Conservation (phyloP, 345 rosid species). For the Balakata baccata region DNA sequence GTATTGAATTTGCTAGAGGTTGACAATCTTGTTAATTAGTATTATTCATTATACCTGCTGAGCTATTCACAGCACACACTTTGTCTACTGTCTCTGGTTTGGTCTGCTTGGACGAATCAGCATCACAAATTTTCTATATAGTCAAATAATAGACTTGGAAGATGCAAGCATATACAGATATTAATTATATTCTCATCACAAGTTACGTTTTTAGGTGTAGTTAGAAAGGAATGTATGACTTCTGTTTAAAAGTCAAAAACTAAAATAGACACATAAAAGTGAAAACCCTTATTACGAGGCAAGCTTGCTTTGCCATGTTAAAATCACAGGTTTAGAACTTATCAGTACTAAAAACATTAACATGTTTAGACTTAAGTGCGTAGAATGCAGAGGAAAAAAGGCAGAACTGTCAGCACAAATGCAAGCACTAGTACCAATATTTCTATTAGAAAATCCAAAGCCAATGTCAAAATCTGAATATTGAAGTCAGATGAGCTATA, state of each 20-base stretch:
- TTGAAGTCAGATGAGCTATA: too few species aligned
- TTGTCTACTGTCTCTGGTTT: conserved; percentile 40
- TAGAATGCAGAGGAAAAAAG: too few species aligned
- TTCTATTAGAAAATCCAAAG: too few species aligned
- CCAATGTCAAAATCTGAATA: too few species aligned
- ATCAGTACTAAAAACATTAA: not conserved
- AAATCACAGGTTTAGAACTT: not conserved
- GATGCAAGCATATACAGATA: not conserved
- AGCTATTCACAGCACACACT: too few species aligned
- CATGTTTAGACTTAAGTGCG: not conserved
- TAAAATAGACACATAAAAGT: too few species aligned
- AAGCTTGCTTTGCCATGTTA: not conserved
- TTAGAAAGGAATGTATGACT: too few species aligned
- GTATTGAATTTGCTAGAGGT: too few species aligned
- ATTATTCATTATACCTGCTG: too few species aligned
- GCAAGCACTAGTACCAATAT: not conserved
- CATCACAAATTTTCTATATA: not conserved
- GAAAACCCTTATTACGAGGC: not conserved
- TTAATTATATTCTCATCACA: not conserved
- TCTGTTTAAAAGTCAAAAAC: too few species aligned
- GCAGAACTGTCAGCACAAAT: too few species aligned
- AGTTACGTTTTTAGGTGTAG: not conserved
- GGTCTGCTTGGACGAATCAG: conserved; percentile 25
- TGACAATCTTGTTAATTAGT: too few species aligned
- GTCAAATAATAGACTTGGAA: not conserved